Percentiles rank a stretch among this genome's conserved stretches.
These are phyloP conservation scores for Globisporangium okanoganense DNA, from an alignment of 352 stramenopile species.

Conservation along the genomic window DNA sequence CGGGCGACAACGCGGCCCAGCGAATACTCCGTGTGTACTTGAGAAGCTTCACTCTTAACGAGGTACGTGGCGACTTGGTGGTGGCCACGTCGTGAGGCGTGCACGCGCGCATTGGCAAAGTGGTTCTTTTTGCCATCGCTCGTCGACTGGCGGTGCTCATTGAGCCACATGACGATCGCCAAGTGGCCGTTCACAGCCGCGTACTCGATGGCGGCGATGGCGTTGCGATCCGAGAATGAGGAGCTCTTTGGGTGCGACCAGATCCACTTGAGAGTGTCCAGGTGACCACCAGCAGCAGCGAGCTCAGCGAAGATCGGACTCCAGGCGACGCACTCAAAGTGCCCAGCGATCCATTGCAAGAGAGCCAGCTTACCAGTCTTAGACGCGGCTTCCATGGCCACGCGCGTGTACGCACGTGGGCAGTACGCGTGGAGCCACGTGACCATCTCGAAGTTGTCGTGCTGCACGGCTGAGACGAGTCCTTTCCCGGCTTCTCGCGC, in stretches of 20 bases:
- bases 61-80: not conserved
- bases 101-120: not conserved
- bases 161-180: not conserved
- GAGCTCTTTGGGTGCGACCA: not conserved
- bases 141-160: no score
- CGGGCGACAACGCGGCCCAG: not conserved
- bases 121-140: not conserved
- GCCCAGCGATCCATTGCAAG: not conserved
- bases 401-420: not conserved
- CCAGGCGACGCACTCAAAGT: not conserved
- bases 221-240: not conserved
- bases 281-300: not conserved
- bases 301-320: not conserved
- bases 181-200: not conserved
- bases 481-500: not conserved
- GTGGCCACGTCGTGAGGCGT: not conserved
- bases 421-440: conserved; percentile 3
- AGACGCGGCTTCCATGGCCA: not conserved
- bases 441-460: not conserved
- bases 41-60: not conserved
- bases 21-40: not conserved
- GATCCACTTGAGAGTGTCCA: not conserved
- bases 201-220: not conserved
- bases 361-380: not conserved
- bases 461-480: not conserved